A percentile compares a stretch with the other conserved stretches of the same genome.
phyloP scores from a whole-genome alignment of 805 yeast species.

The Ogataea neopini region DNA sequence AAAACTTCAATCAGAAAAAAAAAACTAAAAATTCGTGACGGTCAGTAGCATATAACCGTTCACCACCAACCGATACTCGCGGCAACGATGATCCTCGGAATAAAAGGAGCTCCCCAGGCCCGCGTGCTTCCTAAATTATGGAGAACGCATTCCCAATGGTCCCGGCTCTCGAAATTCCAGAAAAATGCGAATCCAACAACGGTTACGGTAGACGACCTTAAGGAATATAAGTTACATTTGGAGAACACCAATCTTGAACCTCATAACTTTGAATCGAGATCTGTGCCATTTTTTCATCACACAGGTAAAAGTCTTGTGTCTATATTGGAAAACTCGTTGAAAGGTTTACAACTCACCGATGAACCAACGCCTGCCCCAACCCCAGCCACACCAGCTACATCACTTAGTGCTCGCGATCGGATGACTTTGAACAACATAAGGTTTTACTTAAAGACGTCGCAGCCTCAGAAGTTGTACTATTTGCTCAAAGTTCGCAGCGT shows the following conservation, averaged over 20 bases:
- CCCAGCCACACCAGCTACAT: neutral
- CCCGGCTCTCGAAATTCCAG: conserved; percentile 1
- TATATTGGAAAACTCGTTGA: conserved; percentile 4
- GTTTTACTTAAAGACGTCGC: conserved; percentile 13
- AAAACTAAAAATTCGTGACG: neutral
- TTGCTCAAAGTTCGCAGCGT: conserved; percentile 3
- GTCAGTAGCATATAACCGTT: too few relatives aligned
- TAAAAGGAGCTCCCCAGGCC: neutral
- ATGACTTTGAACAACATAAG: conserved; percentile 12
- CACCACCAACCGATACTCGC: too few relatives aligned
- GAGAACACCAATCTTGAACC: conserved; percentile 1
- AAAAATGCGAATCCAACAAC: conserved; percentile 6
- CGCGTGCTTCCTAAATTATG: neutral
- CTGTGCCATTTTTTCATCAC: conserved; percentile 4
- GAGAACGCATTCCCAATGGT: conserved; percentile 1
- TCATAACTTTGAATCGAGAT: neutral
- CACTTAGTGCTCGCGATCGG: neutral
- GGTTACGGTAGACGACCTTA: conserved; percentile 16
- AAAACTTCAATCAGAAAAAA: neutral
- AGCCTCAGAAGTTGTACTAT: conserved; percentile 15
- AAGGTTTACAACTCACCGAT: neutral
- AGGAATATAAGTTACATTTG: conserved; percentile 11
- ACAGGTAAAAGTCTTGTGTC: conserved; percentile 16
- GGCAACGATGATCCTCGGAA: neutral
- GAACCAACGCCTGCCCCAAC: neutral